Percentiles rank a stretch among this genome's conserved stretches.
These are phyloP conservation scores for Adansonia digitata DNA, from an alignment of 345 rosid genomes.

Conservation along the genomic window DNA sequence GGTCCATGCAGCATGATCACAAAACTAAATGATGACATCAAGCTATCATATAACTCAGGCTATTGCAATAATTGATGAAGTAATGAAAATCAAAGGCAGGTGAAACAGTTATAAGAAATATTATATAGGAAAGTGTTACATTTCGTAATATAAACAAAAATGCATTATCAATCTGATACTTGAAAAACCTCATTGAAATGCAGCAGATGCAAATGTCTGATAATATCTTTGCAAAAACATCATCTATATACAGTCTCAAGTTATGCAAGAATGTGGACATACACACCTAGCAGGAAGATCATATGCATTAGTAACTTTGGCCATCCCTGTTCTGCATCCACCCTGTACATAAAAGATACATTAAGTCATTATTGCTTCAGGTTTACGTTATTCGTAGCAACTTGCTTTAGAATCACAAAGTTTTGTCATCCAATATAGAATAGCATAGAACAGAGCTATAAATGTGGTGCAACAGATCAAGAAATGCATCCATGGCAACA, in stretches of 20 bases:
- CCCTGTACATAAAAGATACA: slow-evolving; percentile 49
- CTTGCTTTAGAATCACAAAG: slow-evolving; percentile 12
- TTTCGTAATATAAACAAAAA: neutral
- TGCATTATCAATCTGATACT: neutral
- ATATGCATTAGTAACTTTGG: slow-evolving; percentile 89
- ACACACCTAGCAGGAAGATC: slow-evolving; percentile 94
- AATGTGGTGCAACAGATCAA: neutral
- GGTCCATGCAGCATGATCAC: neutral
- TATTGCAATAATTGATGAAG: neutral
- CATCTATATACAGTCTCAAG: neutral
- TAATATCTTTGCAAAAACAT: neutral
- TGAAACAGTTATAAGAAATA: neutral
- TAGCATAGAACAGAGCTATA: neutral
- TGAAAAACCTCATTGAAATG: neutral
- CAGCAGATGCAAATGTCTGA: neutral
- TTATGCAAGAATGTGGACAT: slow-evolving; percentile 5
- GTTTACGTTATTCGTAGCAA: slow-evolving; percentile 11
- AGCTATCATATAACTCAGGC: neutral
- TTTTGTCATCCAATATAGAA: neutral
- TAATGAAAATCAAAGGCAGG: neutral
- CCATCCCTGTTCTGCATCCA: slow-evolving; percentile 98
- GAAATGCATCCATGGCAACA: neutral
- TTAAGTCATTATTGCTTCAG: slow-evolving; percentile 8
- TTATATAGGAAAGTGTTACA: neutral
- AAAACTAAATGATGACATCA: neutral